phyloP scores from a whole-genome alignment of 495 filamentous ascomycete species.

The Bathelium albidoporum region DNA sequence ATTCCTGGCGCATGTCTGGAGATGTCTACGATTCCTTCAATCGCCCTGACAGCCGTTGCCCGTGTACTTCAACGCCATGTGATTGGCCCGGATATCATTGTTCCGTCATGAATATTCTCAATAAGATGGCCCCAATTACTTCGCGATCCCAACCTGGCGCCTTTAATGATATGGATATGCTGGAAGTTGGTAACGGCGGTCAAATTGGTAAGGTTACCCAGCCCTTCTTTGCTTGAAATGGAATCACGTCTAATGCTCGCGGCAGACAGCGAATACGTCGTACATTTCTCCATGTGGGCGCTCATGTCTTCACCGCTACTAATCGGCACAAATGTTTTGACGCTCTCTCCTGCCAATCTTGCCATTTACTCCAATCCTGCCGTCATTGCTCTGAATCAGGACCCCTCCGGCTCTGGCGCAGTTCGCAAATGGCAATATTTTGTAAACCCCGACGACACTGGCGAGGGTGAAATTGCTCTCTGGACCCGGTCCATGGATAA shows the following conservation, averaged over 20 bases:
- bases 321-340: slow-evolving; percentile 23
- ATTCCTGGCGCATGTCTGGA: slow-evolving; percentile 47
- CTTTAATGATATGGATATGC: slow-evolving; percentile 31
- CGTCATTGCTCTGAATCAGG: slow-evolving; percentile 38
- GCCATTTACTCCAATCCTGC: slow-evolving; percentile 24
- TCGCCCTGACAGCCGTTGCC: slow-evolving; percentile 24
- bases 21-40: slow-evolving; percentile 40
- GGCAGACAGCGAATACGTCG: slow-evolving; percentile 24
- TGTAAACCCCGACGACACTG: slow-evolving; percentile 22
- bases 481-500: slow-evolving; percentile 38
- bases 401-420: slow-evolving; percentile 39
- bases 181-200: slow-evolving; percentile 27
- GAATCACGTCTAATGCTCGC: neutral
- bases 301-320: slow-evolving; percentile 19
- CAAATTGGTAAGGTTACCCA: slow-evolving; percentile 8
- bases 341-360: slow-evolving; percentile 18
- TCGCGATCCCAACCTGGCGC: slow-evolving; percentile 18
- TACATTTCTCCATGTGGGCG: slow-evolving; percentile 28
- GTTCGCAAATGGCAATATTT: slow-evolving; percentile 12
- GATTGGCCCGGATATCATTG: slow-evolving; percentile 44
- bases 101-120: slow-evolving; percentile 35
- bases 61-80: slow-evolving; percentile 32
- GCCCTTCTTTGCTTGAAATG: neutral
- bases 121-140: slow-evolving; percentile 20
- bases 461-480: slow-evolving; percentile 37